Conservation (phyloP, 805 yeast genomes). For the Saccharomycopsis guyanensis region DNA sequence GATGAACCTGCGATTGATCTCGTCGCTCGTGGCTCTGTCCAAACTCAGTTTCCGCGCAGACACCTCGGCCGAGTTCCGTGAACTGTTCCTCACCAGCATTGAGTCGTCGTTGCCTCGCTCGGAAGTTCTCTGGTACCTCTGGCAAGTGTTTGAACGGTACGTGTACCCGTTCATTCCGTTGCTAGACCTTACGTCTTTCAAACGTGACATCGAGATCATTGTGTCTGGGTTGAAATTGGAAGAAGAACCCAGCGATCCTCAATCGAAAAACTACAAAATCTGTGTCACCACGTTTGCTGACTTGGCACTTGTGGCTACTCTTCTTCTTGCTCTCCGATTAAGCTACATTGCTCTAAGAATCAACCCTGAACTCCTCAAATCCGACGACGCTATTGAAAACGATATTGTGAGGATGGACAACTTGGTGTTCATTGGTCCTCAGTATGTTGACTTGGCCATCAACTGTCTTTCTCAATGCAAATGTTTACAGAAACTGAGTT, state of each 20-base stretch:
- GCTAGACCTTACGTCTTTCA: constrained; percentile 6
- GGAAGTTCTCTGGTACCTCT: constrained; percentile 9
- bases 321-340: constrained; percentile 12
- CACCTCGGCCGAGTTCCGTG: neutral
- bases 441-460: constrained; percentile 12
- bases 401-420: constrained; percentile 3
- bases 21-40: neutral
- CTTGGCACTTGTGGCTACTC: constrained; percentile 6
- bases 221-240: constrained; percentile 10
- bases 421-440: constrained; percentile 6
- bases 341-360: constrained; percentile 13
- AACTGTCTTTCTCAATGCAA: constrained; percentile 15
- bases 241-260: neutral
- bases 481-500: constrained; percentile 7
- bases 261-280: constrained; percentile 2
- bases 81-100: constrained; percentile 2
- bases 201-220: constrained; percentile 13
- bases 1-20: neutral
- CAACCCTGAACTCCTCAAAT: constrained; percentile 3
- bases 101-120: constrained; percentile 11
- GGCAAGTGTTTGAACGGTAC: constrained; percentile 11
- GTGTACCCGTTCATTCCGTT: constrained; percentile 16
- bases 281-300: constrained; percentile 14
- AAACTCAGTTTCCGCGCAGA: too few species aligned
- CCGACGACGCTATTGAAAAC: constrained; percentile 4